Evolutionary conservation across 1,284 basidiomycete genomes (phyloP), one percentile per base, ranked within the genome.

Genomic region (Austropuccinia psidii): DNA sequence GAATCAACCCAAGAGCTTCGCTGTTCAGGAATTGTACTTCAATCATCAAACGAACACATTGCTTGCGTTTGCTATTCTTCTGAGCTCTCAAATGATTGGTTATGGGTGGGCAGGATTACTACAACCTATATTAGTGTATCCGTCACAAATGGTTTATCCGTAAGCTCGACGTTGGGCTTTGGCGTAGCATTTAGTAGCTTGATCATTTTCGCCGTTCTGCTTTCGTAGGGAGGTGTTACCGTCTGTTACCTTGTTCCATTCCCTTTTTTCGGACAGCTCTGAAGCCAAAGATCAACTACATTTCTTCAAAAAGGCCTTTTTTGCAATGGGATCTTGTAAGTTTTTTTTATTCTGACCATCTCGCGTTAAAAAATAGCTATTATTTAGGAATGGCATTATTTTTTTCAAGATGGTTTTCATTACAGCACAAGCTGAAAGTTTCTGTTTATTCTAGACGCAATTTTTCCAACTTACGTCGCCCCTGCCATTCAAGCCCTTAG

Each of bases 61-160:
- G 8, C 43, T 65, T 17, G 54, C 70, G 4, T 49, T 73, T n/a
- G 60, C 29, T 3, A 64, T 73, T 24, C 61, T 73, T n/a, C 39
- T 73, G 27, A 73, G 70, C n/a, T 73, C 70, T 1, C 70, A 73
- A 31, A 19, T 73, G n/a, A 73, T 73, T 5, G 69, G 69, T 39
- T 73, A 73, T 39, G 69, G 72, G 6, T 74, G 72, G 72, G 72
- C 72, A 37, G 72, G 61, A 19, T 54, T 73, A 11, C 27, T 73
- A 21, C 70, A 73, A 24, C 70, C 70, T 19, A 64, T 73, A 8
- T 41, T 73, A n/a, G 70, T 73, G 37, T 73, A 65, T 58, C 70
- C 70, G 11, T 35, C 70, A n/a, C 49, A 73, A 55, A 61, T 73
- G 5, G 47, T 57, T 55, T 73, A 73, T 39, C 70, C 70, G 70